A percentile compares a stretch with the other conserved stretches of the same genome.
Evolutionary conservation across 2,329 filamentous ascomycete genomes (phyloP).

Genomic region (Colletotrichum truncatum): DNA sequence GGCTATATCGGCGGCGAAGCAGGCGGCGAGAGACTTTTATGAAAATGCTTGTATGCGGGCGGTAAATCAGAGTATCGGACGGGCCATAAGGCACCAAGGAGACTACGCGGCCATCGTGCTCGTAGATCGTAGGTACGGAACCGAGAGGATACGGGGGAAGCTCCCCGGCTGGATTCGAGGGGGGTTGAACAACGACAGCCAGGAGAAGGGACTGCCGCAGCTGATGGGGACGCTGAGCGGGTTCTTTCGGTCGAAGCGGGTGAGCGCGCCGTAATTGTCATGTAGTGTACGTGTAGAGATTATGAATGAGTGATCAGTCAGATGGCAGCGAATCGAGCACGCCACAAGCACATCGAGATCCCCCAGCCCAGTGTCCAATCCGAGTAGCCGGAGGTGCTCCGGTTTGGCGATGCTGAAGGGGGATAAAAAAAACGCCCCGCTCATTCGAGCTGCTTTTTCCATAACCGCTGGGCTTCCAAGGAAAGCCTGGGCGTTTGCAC

Average conservation of each 20-base stretch:
- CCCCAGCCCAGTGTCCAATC: neutral
- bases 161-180: conserved; percentile 88
- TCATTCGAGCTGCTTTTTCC: too few relatives aligned
- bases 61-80: conserved; percentile 95
- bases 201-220: conserved; percentile 61
- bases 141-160: conserved; percentile 77
- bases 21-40: conserved; percentile 80
- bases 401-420: too few relatives aligned
- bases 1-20: conserved; percentile 53
- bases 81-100: conserved; percentile 85
- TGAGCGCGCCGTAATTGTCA: conserved; percentile 34
- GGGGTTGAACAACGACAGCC: conserved; percentile 65
- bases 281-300: neutral
- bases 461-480: too few relatives aligned
- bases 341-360: neutral
- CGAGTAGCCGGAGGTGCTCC: neutral
- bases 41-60: conserved; percentile 97
- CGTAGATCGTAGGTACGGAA: conserved; percentile 82
- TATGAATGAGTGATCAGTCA: neutral
- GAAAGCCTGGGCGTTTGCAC: too few relatives aligned
- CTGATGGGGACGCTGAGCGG: conserved; percentile 65
- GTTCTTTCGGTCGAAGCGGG: conserved; percentile 66
- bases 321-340: neutral
- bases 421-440: too few relatives aligned
- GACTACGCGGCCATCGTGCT: conserved; percentile 94